These are phyloP conservation scores for Sporothrix brasiliensis DNA, from an alignment of 2,329 filamentous ascomycete genomes.

Conservation along the genomic window DNA sequence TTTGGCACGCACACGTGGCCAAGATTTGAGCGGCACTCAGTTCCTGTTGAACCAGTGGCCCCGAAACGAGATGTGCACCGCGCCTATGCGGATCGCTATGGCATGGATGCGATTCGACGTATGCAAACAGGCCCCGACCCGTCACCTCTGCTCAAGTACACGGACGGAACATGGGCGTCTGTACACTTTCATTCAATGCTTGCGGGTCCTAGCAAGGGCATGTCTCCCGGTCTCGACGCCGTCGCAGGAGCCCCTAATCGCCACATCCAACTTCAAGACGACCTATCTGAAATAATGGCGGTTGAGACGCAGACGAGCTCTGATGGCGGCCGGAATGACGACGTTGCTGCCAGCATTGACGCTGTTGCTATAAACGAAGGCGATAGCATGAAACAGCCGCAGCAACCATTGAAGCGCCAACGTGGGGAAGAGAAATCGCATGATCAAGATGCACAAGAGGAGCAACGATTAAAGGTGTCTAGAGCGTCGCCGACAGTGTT, in stretches of 20 bases:
- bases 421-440: not conserved
- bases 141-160: not conserved
- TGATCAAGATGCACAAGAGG: not conserved
- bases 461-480: not conserved
- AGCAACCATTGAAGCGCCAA: not conserved
- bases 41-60: not conserved
- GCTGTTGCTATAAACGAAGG: not conserved
- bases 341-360: not conserved
- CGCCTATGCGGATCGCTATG: not conserved
- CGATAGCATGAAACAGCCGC: not conserved
- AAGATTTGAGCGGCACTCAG: not conserved
- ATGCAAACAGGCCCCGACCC: not conserved
- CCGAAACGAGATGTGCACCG: not conserved
- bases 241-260: not conserved
- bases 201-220: not conserved
- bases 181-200: not conserved
- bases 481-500: not conserved
- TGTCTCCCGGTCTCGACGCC: too few relatives aligned
- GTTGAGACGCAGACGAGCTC: too few relatives aligned
- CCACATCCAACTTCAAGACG: not conserved
- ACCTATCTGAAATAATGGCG: not conserved
- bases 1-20: not conserved
- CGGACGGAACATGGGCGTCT: not conserved
- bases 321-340: not conserved
- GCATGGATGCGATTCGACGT: not conserved